Evolutionary conservation across 495 filamentous ascomycete species (phyloP), one percentile per base, ranked within the genome.

Genomic region (Neurospora sp.): DNA sequence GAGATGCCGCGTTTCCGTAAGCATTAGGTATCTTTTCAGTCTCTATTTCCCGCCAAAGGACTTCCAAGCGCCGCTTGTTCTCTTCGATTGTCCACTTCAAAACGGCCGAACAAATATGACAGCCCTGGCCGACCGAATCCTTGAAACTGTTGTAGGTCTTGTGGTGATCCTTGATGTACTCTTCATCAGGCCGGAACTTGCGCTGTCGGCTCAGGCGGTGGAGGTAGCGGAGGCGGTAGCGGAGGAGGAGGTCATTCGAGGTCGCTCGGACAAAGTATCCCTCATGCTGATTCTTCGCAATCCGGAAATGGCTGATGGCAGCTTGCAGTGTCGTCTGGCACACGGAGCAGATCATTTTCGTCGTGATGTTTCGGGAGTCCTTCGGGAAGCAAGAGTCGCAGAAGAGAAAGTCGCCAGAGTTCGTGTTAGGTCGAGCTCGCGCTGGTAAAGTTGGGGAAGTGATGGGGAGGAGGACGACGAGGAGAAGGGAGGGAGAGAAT

Each of bases 41-140:
- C 14, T 16, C 6, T 16, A 62, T 62, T 1, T 35, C 2, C 2
- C 1, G 3, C 27, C 54, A 62, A 18, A 1, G 27, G 23, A 12
- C 2, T 0, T 5, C n/a, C n/a, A 48, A 23, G n/a, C 0, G 2
- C 9, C n/a, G 44, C 44, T 3, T 1, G 9, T 23, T 0, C 44
- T 2, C 11, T 7, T 1, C 0, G 11, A 0, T 1, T 1, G 12
- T 5, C 3, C 23, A 59, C 20, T 0, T 0, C 48, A 0, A 6
- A 10, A 59, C 2, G 11, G 0, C 1, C 5, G 2, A 35, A 62
- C 54, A 59, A 4, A 27, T n/a, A 66, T 66, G 1, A 5, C 71
- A 72, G 10, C 3, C 4, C 0, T 38, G 11, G 3, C 2, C 2
- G 18, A 10, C 14, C 0, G 71, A 72, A 0, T 62, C n/a, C 38